A percentile compares a stretch with the other conserved stretches of the same genome.
Evolutionary conservation across 495 filamentous ascomycete genomes (phyloP).

Genomic region (Hypomontagnella monticulosa): DNA sequence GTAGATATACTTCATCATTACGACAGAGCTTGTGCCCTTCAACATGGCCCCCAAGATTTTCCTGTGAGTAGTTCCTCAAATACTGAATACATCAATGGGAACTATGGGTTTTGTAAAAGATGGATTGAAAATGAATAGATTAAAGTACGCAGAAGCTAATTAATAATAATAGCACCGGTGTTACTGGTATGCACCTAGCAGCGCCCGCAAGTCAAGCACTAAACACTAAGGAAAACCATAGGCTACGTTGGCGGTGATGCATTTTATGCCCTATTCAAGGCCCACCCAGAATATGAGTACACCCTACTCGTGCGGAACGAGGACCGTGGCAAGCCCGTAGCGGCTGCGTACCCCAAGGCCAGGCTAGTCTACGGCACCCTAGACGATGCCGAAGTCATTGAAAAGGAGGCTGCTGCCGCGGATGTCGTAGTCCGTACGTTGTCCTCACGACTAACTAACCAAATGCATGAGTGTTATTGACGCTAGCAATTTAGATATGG

Average conservation of each 20-base stretch:
- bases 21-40: neutral
- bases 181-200: conserved; percentile 46
- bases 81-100: no score
- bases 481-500: conserved; percentile 50
- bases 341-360: conserved; percentile 62
- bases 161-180: conserved; percentile 45
- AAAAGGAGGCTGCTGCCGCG: conserved; percentile 66
- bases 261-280: conserved; percentile 64
- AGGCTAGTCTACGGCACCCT: conserved; percentile 67
- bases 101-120: no score
- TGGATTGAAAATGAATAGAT: neutral
- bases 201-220: neutral
- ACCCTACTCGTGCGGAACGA: conserved; percentile 73
- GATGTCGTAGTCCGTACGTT: conserved; percentile 73
- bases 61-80: conserved; percentile 42
- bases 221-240: conserved; percentile 29
- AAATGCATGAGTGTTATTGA: neutral
- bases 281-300: conserved; percentile 75
- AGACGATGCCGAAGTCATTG: conserved; percentile 64
- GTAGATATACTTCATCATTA: neutral
- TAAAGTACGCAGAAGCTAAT: conserved; percentile 19
- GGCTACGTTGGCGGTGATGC: conserved; percentile 84
- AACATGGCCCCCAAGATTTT: conserved; percentile 51
- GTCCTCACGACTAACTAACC: no score
- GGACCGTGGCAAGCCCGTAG: conserved; percentile 69